Evolutionary conservation across 1,139 yeast genomes (phyloP).

Genomic region (Diutina neorugosa): DNA sequence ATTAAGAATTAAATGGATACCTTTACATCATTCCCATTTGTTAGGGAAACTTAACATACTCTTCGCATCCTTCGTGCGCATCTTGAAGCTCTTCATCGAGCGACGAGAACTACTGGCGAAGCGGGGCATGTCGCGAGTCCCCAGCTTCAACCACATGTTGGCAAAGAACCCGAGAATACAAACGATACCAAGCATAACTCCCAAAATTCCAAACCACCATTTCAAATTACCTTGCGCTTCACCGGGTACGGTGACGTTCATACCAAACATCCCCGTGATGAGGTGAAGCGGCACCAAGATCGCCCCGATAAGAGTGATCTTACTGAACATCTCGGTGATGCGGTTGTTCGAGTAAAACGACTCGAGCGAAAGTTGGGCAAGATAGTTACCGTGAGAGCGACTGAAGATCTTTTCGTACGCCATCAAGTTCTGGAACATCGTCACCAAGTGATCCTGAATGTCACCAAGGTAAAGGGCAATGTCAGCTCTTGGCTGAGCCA

Average conservation of each 20-base stretch:
- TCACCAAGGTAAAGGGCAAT: slow-evolving; percentile 87
- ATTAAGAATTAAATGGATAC: too few relatives aligned
- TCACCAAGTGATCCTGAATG: slow-evolving; percentile 93
- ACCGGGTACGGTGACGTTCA: slow-evolving; percentile 93
- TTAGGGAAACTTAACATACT: slow-evolving; percentile 1
- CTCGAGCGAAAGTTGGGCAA: slow-evolving; percentile 91
- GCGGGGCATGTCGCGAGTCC: neutral
- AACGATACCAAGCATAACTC: slow-evolving; percentile 27
- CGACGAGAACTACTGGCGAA: neutral
- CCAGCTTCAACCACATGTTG: slow-evolving; percentile 19
- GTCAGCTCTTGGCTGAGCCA: slow-evolving; percentile 50
- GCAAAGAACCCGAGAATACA: slow-evolving; percentile 17
- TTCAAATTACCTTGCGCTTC: slow-evolving; percentile 23
- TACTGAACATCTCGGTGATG: slow-evolving; percentile 77
- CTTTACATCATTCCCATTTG: neutral
- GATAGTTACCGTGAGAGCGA: slow-evolving; percentile 81
- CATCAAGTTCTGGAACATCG: slow-evolving; percentile 83
- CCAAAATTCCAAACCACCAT: slow-evolving; percentile 14
- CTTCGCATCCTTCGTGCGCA: slow-evolving; percentile 1
- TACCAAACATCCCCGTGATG: slow-evolving; percentile 88
- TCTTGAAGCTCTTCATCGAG: slow-evolving; percentile 1
- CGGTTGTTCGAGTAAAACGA: slow-evolving; percentile 75
- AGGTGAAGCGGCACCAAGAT: slow-evolving; percentile 81
- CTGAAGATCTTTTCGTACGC: slow-evolving; percentile 90
- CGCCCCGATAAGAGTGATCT: slow-evolving; percentile 85